Evolutionary conservation across 2,329 filamentous ascomycete genomes (phyloP).

Genomic region (Neofusicoccum kwambonambiense): DNA sequence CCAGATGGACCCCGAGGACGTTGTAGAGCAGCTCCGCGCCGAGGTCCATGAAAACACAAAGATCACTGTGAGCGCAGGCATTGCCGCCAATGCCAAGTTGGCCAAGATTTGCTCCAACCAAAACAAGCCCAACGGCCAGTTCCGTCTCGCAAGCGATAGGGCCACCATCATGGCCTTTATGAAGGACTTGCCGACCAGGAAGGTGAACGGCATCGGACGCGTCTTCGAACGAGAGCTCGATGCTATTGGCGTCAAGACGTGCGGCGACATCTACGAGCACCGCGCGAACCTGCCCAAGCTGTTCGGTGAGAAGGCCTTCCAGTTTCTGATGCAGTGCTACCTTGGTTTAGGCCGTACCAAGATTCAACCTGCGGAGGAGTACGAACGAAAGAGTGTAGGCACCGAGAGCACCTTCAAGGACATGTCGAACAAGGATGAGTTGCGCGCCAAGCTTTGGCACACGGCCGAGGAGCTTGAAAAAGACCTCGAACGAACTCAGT

Average conservation of each 20-base stretch:
- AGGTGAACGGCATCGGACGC: conserved; percentile 92
- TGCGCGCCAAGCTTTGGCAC: conserved; percentile 74
- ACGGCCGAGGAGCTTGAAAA: conserved; percentile 85
- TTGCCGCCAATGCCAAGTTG: conserved; percentile 87
- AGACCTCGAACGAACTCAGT: conserved; percentile 74
- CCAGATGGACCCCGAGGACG: conserved; percentile 66
- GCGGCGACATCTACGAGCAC: conserved; percentile 79
- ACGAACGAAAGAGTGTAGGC: conserved; percentile 89
- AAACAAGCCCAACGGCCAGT: conserved; percentile 97
- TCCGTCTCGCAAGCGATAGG: conserved; percentile 69
- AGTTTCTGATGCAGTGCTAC: conserved; percentile 81
- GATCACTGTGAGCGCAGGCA: conserved; percentile 90
- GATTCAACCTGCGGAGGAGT: conserved; percentile 82
- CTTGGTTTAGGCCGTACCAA: conserved; percentile 83
- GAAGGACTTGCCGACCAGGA: conserved; percentile 76
- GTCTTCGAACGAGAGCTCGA: conserved; percentile 90
- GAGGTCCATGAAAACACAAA: conserved; percentile 74
- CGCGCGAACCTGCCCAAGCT: conserved; percentile 71
- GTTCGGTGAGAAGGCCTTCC: conserved; percentile 88
- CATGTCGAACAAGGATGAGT: conserved; percentile 63
- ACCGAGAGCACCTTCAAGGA: conserved; percentile 91
- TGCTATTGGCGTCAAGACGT: conserved; percentile 82
- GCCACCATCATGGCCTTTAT: conserved; percentile 81
- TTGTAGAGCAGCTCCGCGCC: conserved; percentile 71
- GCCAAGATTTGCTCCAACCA: conserved; percentile 95